phyloP scores from a whole-genome alignment of 2,329 filamentous ascomycete species.

The Aspergillus piperis region DNA sequence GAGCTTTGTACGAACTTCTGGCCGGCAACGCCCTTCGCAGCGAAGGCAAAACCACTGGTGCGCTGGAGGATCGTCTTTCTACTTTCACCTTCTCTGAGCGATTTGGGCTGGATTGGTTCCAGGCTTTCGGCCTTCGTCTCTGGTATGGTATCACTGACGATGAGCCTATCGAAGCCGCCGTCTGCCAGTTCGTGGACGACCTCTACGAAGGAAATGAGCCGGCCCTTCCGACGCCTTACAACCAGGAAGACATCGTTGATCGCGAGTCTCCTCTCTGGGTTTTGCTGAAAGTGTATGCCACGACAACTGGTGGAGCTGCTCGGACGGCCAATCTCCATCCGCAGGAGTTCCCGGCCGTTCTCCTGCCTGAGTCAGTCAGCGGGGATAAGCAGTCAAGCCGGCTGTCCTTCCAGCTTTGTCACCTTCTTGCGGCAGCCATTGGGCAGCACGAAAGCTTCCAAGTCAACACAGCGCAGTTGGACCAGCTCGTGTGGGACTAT shows the following conservation, averaged over 20 bases:
- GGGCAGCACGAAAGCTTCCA: conserved; percentile 53
- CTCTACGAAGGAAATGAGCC: conserved; percentile 69
- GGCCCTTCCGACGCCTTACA: conserved; percentile 71
- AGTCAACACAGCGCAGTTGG: conserved; percentile 61
- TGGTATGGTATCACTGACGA: conserved; percentile 78
- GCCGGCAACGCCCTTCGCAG: conserved; percentile 84
- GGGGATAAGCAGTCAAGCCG: conserved; percentile 73
- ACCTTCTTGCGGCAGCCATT: conserved; percentile 57
- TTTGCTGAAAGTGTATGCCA: conserved; percentile 76
- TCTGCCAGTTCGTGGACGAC: conserved; percentile 72
- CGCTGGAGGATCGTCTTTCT: conserved; percentile 75
- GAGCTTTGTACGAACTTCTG: conserved; percentile 85
- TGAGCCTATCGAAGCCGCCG: conserved; percentile 70
- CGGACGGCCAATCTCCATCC: conserved; percentile 38
- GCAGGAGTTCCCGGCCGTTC: conserved; percentile 63
- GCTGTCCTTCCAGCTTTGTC: conserved; percentile 81
- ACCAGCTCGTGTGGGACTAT: conserved; percentile 67
- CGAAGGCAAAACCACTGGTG: conserved; percentile 69
- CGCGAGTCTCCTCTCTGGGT: conserved; percentile 81
- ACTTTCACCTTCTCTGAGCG: conserved; percentile 80
- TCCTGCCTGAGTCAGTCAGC: conserved; percentile 75
- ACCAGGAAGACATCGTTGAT: conserved; percentile 65
- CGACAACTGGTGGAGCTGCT: conserved; percentile 30
- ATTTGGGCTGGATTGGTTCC: conserved; percentile 89
- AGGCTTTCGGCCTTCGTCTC: conserved; percentile 84